Conservation (phyloP, 305 asterid species). For the Fraxinus latifolia region DNA sequence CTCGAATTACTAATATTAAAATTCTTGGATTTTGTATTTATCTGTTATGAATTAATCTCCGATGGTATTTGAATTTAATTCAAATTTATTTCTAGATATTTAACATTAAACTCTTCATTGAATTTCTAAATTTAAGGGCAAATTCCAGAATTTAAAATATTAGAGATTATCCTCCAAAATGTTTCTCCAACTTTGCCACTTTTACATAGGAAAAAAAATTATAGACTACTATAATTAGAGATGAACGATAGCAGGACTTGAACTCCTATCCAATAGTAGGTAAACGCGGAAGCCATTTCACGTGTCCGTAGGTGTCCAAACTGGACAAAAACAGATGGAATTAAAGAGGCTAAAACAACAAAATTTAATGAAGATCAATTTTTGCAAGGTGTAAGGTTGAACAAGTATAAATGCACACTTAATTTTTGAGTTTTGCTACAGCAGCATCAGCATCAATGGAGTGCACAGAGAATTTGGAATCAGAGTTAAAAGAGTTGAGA, state of each 20-base stretch:
- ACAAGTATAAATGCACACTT: background rate
- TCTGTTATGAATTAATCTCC: background rate
- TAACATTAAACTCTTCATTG: background rate
- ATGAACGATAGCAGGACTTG: background rate
- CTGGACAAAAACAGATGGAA: background rate
- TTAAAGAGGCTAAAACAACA: background rate
- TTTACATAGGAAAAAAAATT: background rate
- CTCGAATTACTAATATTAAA: too few species aligned
- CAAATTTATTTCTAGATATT: background rate
- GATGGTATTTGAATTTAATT: background rate
- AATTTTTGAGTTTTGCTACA: background rate
- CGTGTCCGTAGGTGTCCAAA: background rate
- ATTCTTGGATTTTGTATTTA: too few species aligned
- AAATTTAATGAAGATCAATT: background rate
- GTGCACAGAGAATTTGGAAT: slow-evolving; percentile 16
- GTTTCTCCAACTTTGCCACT: background rate
- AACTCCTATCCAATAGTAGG: background rate
- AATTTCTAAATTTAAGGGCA: background rate
- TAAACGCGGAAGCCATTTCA: background rate
- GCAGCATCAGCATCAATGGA: slow-evolving; percentile 18
- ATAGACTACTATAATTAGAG: too few species aligned
- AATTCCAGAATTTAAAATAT: too few species aligned
- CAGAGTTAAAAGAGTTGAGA: slow-evolving; percentile 40
- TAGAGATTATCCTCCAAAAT: too few species aligned
- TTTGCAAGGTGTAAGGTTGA: background rate